Percentiles rank a stretch among this genome's conserved stretches.
phyloP scores from a whole-genome alignment of 805 yeast species.

The Saturnispora zaruensis region DNA sequence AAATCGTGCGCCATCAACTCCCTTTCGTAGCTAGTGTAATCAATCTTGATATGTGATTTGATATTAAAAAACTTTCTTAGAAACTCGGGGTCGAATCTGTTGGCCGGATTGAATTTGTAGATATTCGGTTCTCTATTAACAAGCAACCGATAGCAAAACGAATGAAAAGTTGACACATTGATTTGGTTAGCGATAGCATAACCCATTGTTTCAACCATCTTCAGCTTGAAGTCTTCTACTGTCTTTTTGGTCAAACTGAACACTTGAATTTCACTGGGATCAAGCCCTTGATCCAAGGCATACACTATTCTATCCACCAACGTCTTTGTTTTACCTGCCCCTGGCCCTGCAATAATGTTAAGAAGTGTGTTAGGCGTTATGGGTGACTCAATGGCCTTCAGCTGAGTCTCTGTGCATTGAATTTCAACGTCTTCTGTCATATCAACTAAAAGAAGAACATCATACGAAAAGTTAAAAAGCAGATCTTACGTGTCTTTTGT shows the following conservation, averaged over 20 bases:
- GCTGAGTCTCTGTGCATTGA: conserved; percentile 38
- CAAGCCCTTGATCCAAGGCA: conserved; percentile 29
- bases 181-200: conserved; percentile 28
- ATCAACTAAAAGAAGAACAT: background rate
- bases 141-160: conserved; percentile 45
- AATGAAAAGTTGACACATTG: conserved; percentile 53
- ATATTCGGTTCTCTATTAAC: conserved; percentile 24
- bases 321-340: conserved; percentile 64
- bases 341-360: conserved; percentile 60
- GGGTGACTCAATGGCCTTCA: conserved; percentile 36
- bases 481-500: background rate
- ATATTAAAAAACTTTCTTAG: background rate
- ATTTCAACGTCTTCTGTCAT: conserved; percentile 13
- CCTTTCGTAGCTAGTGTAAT: background rate
- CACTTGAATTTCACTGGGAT: conserved; percentile 50
- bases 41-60: background rate
- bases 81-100: background rate
- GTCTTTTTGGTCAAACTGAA: conserved; percentile 65
- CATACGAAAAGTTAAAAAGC: background rate
- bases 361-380: conserved; percentile 33
- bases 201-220: conserved; percentile 29
- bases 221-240: conserved; percentile 38
- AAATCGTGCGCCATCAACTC: background rate
- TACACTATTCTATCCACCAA: conserved; percentile 45
- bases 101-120: background rate